Conservation (phyloP, 305 asterid species). For the Fraxinus ornus region DNA sequence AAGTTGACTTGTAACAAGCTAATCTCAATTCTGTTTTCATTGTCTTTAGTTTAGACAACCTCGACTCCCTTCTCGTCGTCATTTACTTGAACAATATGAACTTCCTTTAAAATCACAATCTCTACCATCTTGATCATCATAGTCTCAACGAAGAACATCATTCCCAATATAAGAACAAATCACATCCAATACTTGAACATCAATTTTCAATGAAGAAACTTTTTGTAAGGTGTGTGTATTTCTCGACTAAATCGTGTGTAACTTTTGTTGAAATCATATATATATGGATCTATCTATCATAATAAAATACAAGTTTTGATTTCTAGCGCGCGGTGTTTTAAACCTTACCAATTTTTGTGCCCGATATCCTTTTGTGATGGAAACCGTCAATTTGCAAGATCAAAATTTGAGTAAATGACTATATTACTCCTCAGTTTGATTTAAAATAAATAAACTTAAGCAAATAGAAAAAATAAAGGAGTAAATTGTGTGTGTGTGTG, state of each 20-base stretch:
- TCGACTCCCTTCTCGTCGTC: neutral
- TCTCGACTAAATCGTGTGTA: neutral
- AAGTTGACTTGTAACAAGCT: neutral
- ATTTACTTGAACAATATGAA: neutral
- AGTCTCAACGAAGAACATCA: neutral
- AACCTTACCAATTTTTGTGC: neutral
- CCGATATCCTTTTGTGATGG: neutral
- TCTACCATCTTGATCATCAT: neutral
- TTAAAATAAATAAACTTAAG: neutral
- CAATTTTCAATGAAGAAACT: neutral
- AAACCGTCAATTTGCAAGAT: neutral
- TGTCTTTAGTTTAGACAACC: neutral
- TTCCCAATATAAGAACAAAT: neutral
- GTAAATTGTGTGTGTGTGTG: neutral
- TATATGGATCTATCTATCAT: too few relatives aligned
- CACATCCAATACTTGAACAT: neutral
- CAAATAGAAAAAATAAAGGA: neutral
- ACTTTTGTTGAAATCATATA: too few relatives aligned
- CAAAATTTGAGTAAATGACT: neutral
- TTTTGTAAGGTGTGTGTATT: neutral
- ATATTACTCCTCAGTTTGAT: neutral
- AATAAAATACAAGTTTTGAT: neutral
- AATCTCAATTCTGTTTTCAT: neutral
- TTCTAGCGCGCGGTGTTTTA: neutral
- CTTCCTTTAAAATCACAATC: neutral